These are phyloP conservation scores for Endoconidiophora polonica DNA, from an alignment of 2,329 filamentous ascomycete genomes.

Conservation along the genomic window DNA sequence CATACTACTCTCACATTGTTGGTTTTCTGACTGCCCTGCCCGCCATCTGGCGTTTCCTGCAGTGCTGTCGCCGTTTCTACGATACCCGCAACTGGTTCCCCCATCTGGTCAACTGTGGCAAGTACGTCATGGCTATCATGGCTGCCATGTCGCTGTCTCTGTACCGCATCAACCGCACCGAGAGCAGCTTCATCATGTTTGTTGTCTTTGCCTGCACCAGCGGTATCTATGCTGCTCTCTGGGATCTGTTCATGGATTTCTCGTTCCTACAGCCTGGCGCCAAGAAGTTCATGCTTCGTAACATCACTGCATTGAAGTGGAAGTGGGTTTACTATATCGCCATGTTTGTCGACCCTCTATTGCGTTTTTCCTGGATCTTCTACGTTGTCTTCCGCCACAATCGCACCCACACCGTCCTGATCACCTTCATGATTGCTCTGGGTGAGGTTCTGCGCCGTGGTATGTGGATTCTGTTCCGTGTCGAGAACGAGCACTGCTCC, in stretches of 20 bases:
- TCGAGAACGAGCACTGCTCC: slow-evolving; percentile 93
- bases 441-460: slow-evolving; percentile 71
- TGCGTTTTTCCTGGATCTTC: slow-evolving; percentile 89
- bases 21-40: slow-evolving; percentile 77
- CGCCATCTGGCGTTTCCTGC: slow-evolving; percentile 75
- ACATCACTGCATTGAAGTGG: slow-evolving; percentile 62
- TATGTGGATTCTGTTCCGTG: slow-evolving; percentile 82
- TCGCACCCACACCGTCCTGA: slow-evolving; percentile 64
- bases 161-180: slow-evolving; percentile 55
- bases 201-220: slow-evolving; percentile 71
- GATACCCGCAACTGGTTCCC: slow-evolving; percentile 82
- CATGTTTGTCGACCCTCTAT: slow-evolving; percentile 65
- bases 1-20: slow-evolving; percentile 61
- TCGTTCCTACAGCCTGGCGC: slow-evolving; percentile 68
- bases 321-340: slow-evolving; percentile 74
- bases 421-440: slow-evolving; percentile 64
- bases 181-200: slow-evolving; percentile 49
- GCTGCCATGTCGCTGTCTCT: slow-evolving; percentile 65
- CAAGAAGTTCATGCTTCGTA: slow-evolving; percentile 50
- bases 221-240: slow-evolving; percentile 64
- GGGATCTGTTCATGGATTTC: slow-evolving; percentile 96
- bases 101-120: slow-evolving; percentile 80
- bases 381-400: slow-evolving; percentile 73
- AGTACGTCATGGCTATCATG: slow-evolving; percentile 73
- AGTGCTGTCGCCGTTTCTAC: slow-evolving; percentile 76